Evolutionary conservation across 164 flowering plant genomes (phyloP), one percentile per base, ranked within the genome.

Genomic region (Tetracentron sinense): DNA sequence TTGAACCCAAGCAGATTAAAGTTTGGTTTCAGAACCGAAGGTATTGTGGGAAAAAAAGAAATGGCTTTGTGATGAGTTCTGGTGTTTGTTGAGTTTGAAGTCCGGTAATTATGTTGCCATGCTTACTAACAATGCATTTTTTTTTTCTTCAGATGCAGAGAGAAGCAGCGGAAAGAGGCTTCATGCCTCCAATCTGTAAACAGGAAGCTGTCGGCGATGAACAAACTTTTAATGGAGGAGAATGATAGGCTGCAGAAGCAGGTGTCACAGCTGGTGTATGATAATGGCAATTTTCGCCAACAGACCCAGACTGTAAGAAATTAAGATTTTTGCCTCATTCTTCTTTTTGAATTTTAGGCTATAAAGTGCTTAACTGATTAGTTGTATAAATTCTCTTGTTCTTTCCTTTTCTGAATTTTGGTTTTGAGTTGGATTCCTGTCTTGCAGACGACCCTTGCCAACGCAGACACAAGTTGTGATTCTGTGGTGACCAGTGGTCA

Each of bases 1-100:
- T 94, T 48, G 99, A 94, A 80, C 90, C 97, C 26, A 94, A 89
- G 62, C 99, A 94, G 72, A 94, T 94, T 69, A 94, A 94, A 80
- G 99, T 94, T 67, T 94, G 99, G 99, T 94, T 94, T 75, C 99
- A 94, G 74, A 94, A 94, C 56, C 77, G 98, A 75, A 87, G 98
- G 98, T 94, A 74, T 42, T 16, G 6, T 33, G 23, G 14, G 56
- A 30, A 47, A 29, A 25, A 44, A n/a, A 10, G 30, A 11, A n/a
- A n/a, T n/a, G n/a, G n/a, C n/a, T n/a, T n/a, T 19, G 56, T n/a
- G 30, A 23, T 52, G 42, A 16, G 26, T 56, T 57, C 1, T 29
- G 12, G 35, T 0, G 16, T 55, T 22, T 29, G 7, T 20, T 54
- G 14, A 26, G 29, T n/a, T 54, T 3, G 26, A 7, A 27, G 28